Evolutionary conservation across 2,329 filamentous ascomycete species (phyloP).

Genomic region (Alternaria brassicicola): DNA sequence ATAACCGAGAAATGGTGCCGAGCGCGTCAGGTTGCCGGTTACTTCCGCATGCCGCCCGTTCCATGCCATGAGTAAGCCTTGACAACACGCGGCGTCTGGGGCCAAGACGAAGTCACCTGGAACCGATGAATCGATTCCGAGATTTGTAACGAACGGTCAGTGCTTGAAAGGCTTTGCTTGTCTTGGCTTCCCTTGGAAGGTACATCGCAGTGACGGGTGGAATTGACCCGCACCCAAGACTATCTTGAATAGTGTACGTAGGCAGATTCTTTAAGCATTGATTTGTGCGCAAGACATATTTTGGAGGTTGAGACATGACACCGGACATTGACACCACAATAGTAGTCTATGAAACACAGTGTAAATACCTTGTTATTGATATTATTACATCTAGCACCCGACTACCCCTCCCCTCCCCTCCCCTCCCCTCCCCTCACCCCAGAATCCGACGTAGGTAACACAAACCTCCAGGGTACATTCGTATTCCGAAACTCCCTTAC

Average conservation of each 20-base stretch:
- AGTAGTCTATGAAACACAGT: neutral
- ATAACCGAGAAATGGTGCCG: neutral
- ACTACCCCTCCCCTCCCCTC: too few relatives aligned
- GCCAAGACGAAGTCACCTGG: neutral
- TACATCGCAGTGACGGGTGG: neutral
- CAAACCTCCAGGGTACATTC: neutral
- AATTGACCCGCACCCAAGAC: neutral
- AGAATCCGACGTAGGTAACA: neutral
- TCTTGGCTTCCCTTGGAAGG: neutral
- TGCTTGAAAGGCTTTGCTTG: neutral
- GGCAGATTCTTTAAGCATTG: neutral
- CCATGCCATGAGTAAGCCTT: neutral
- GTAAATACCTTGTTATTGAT: neutral
- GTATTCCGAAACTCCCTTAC: neutral
- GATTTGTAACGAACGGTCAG: neutral
- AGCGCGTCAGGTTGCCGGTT: neutral
- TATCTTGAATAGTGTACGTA: neutral
- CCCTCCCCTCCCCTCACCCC: too few relatives aligned
- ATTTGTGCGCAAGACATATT: neutral
- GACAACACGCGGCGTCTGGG: neutral
- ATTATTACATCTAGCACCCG: neutral
- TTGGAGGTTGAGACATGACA: neutral
- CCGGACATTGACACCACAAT: neutral
- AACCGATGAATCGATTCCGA: neutral
- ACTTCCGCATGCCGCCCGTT: neutral